Conservation (phyloP, 768 basidiomycete species). For the Steccherinum ochraceum region DNA sequence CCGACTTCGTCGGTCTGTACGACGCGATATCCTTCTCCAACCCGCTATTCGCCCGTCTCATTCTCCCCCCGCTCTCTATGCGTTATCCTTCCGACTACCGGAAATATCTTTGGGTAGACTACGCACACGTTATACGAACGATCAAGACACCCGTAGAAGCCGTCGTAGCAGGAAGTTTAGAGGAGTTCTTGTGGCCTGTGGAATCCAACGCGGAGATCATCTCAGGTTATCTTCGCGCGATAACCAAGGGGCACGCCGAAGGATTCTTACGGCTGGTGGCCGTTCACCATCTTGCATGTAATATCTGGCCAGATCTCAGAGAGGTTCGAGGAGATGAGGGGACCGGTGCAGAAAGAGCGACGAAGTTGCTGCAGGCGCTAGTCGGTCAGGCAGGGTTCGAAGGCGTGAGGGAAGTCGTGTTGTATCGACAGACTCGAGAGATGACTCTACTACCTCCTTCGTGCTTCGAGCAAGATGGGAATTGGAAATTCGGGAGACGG, state of each 20-base stretch:
- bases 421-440: conserved; percentile 45
- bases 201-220: conserved; percentile 60
- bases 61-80: conserved; percentile 75
- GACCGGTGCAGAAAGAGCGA: conserved; percentile 21
- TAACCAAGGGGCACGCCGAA: conserved; percentile 33
- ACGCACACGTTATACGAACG: conserved; percentile 55
- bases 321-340: conserved; percentile 9
- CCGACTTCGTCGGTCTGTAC: conserved; percentile 87
- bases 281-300: conserved; percentile 71
- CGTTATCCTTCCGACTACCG: conserved; percentile 78
- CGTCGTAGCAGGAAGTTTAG: conserved; percentile 46
- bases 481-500: conserved; percentile 13
- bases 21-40: conserved; percentile 87
- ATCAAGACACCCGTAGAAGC: conserved; percentile 45
- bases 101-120: conserved; percentile 78
- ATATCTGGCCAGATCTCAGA: conserved; percentile 66
- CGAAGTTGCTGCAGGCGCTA: conserved; percentile 45
- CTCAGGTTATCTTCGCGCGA: conserved; percentile 53
- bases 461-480: conserved; percentile 37
- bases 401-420: conserved; percentile 45
- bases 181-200: conserved; percentile 65
- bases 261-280: conserved; percentile 66
- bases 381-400: conserved; percentile 42
- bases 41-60: conserved; percentile 62
- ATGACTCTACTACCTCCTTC: conserved; percentile 39